phyloP scores from a whole-genome alignment of 2,329 filamentous ascomycete genomes.

The Cytospora leucostoma region DNA sequence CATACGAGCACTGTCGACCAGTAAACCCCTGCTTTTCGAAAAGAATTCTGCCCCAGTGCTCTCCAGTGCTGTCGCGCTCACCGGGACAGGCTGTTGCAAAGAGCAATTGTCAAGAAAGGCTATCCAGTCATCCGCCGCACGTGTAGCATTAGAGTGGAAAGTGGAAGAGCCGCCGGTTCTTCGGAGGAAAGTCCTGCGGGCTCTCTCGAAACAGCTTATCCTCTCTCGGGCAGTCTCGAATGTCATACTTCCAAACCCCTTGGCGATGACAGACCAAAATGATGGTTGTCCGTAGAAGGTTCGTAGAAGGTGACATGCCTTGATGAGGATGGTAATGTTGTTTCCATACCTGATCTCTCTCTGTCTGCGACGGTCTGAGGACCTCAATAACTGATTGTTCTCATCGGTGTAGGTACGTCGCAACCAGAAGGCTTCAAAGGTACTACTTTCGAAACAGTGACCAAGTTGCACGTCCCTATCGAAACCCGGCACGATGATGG shows the following conservation, averaged over 20 bases:
- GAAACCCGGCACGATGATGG: slow-evolving; percentile 19
- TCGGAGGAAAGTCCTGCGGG: not conserved
- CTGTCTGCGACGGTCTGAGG: not conserved
- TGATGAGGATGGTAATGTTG: slow-evolving; percentile 21
- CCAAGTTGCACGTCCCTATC: slow-evolving; percentile 4
- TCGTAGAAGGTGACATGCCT: not conserved
- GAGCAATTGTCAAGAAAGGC: not conserved
- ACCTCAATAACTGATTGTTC: not conserved
- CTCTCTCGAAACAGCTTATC: not conserved
- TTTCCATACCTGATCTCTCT: slow-evolving; percentile 23
- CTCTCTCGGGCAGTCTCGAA: not conserved
- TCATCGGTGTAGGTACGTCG: slow-evolving; percentile 11
- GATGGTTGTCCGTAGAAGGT: not conserved
- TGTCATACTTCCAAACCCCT: not conserved
- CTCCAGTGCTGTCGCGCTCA: not conserved
- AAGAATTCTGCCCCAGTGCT: not conserved
- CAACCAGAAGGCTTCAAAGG: slow-evolving; percentile 11
- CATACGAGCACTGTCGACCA: not conserved
- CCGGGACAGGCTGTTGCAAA: not conserved
- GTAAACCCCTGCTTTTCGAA: not conserved
- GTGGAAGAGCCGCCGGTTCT: not conserved
- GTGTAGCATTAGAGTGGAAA: not conserved
- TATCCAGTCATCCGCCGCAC: not conserved
- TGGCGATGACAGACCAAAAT: slow-evolving; percentile 14
- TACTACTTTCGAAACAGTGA: not conserved